These are phyloP conservation scores for Calendula officinalis DNA, from an alignment of 129 eudicot genomes.

Conservation along the genomic window DNA sequence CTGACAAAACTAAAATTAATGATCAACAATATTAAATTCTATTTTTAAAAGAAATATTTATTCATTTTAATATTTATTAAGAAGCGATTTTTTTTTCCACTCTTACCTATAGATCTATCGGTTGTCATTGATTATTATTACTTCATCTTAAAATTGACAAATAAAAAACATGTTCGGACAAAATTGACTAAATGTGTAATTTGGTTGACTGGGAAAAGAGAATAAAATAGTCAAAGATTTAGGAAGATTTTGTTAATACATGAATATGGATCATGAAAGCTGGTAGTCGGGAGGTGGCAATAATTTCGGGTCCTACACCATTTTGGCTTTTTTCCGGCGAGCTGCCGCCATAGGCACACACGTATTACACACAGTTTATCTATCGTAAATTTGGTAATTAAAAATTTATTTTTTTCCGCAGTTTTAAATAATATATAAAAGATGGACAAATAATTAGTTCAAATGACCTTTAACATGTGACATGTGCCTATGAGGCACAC, in stretches of 20 bases:
- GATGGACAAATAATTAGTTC: too few relatives aligned
- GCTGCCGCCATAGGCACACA: slow-evolving; percentile 25
- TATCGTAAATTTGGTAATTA: not conserved
- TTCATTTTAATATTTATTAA: too few relatives aligned
- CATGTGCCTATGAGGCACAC: too few relatives aligned
- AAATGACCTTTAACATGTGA: too few relatives aligned
- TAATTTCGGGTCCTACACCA: slow-evolving; percentile 7
- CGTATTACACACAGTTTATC: slow-evolving; percentile 13
- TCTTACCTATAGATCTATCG: too few relatives aligned
- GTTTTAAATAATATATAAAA: too few relatives aligned
- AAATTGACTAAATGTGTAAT: slow-evolving; percentile 10
- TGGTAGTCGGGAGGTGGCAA: slow-evolving; percentile 14
- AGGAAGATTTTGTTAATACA: slow-evolving; percentile 20
- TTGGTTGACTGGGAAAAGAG: not conserved
- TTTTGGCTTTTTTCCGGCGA: slow-evolving; percentile 22
- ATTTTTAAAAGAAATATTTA: too few relatives aligned
- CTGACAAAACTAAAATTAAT: too few relatives aligned
- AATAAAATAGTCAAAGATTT: slow-evolving; percentile 28
- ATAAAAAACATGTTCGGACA: not conserved
- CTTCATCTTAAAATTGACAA: not conserved
- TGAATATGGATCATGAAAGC: not conserved
- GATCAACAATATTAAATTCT: too few relatives aligned
- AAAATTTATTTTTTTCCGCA: too few relatives aligned
- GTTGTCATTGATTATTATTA: too few relatives aligned
- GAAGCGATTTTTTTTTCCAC: too few relatives aligned